A percentile compares a stretch with the other conserved stretches of the same genome.
These are phyloP conservation scores for Fusarium sp. DNA, from an alignment of 2,329 filamentous ascomycete species.

Conservation along the genomic window DNA sequence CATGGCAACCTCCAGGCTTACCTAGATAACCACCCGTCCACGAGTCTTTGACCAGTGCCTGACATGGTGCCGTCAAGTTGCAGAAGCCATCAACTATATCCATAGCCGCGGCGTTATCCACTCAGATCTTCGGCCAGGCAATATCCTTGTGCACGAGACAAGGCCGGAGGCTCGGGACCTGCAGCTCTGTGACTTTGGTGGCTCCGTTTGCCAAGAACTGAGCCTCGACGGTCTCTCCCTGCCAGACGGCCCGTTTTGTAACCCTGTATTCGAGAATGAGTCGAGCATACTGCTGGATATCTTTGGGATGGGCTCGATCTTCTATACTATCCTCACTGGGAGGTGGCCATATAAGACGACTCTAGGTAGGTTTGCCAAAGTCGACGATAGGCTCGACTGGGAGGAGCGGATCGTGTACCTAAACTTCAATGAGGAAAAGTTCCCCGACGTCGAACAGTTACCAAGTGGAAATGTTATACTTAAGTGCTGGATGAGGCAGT, in stretches of 20 bases:
- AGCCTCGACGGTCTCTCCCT: not conserved
- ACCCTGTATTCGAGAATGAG: not conserved
- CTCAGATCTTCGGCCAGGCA: not conserved
- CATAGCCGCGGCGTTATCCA: not conserved
- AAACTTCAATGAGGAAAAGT: not conserved
- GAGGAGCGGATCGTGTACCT: not conserved
- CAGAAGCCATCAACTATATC: not conserved
- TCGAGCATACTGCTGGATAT: not conserved
- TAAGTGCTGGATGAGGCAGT: not conserved
- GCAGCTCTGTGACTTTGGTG: not conserved
- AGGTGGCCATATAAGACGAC: not conserved
- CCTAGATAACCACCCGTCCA: not conserved
- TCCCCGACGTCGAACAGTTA: not conserved
- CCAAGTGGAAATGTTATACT: not conserved
- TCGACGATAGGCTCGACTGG: not conserved
- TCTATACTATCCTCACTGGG: not conserved
- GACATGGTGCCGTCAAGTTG: not conserved
- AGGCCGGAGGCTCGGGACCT: not conserved
- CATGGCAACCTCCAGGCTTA: not conserved
- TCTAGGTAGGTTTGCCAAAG: not conserved
- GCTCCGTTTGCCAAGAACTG: not conserved
- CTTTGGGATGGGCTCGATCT: not conserved
- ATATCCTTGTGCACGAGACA: not conserved
- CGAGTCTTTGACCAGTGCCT: not conserved
- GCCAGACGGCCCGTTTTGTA: not conserved